Percentiles rank a stretch among this genome's conserved stretches.
Conservation (phyloP, 352 stramenopile species). For the Phytophthora idaei region DNA sequence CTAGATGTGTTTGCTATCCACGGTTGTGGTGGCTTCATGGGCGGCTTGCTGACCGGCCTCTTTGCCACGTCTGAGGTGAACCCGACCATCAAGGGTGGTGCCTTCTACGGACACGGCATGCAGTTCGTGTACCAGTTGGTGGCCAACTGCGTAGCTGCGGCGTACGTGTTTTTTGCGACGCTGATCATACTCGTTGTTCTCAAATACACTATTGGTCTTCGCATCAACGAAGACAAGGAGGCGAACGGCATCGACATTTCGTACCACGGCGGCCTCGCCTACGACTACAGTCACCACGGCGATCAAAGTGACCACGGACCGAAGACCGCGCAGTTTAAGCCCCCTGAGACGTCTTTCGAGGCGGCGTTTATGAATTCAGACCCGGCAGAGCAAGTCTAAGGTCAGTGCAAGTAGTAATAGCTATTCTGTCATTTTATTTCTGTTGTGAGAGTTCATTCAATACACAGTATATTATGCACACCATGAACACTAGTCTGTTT, state of each 20-base stretch:
- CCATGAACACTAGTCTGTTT: too few relatives aligned
- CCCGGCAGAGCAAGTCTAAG: constrained; percentile 4
- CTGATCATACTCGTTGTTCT: constrained; percentile 67
- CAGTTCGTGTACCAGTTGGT: constrained; percentile 59
- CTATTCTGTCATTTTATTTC: too few relatives aligned
- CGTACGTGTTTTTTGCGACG: constrained; percentile 63
- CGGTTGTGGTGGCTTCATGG: constrained; percentile 59
- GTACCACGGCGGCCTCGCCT: constrained; percentile 72
- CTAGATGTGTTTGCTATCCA: constrained; percentile 82
- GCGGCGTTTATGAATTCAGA: constrained; percentile 13
- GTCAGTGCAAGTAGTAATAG: too few relatives aligned
- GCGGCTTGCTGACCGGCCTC: constrained; percentile 65
- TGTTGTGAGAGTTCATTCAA: too few relatives aligned
- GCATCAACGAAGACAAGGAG: constrained; percentile 76
- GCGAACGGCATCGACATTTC: constrained; percentile 74
- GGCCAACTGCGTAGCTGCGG: constrained; percentile 51
- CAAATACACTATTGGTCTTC: constrained; percentile 70
- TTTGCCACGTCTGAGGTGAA: constrained; percentile 63
- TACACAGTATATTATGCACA: too few relatives aligned
- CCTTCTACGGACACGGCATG: constrained; percentile 53
- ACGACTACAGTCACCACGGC: constrained; percentile 53
- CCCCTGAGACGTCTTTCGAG: constrained; percentile 14
- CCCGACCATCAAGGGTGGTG: constrained; percentile 52
- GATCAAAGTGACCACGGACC: constrained; percentile 22
- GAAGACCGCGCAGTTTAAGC: constrained; percentile 3